Base-by-base conservation (phyloP, 1,139 yeast species). In the Candida dubliniensis region DNA sequence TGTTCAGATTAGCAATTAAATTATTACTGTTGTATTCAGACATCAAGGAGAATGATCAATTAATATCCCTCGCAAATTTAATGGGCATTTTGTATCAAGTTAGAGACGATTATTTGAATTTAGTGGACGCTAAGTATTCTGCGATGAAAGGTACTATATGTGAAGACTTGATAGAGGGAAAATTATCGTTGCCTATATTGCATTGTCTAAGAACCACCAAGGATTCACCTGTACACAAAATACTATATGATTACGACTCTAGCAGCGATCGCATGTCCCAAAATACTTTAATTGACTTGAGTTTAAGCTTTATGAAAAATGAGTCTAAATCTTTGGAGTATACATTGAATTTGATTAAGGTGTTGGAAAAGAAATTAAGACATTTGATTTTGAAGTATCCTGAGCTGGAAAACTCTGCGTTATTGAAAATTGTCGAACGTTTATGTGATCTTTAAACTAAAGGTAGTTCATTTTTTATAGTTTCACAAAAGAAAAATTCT, bases 131-230 rank as follows among this genome's bases (percentile, higher is more conserved):
- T 15, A 12, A 31, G 15, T 83, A 87, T 64, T 59, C 69, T 25
- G 70, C 74, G 31, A 81, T 82, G 69, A 89, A 90, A 62, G 96
- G 96, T 0, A 40, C 57, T 10, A 80, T 77, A 44, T 89, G 95
- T 42, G 96, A 90, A 55, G 97, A 90, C 58, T 74, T 90, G 33
- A 79, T 90, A 0, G 97, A 90, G 61, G 97, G 97, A 0, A 91
- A 90, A 63, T 78, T 86, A 47, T 85, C 95, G 1, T 84, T 87
- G 50, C 96, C 96, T 0, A 81, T 90, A 7, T 77, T 89, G 31
- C 95, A 87, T 61, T 78, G 69, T 47, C 52, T 66, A 34, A 34
- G 37, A 14, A 48, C 44, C n/a, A 36, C 48, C 2, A 26, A 25
- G 9, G 31, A 48, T 18, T 53, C 66, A 2, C 70, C 70, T 1